Base-by-base conservation (phyloP, 352 stramenopile species). In the Pythium oligandrum region DNA sequence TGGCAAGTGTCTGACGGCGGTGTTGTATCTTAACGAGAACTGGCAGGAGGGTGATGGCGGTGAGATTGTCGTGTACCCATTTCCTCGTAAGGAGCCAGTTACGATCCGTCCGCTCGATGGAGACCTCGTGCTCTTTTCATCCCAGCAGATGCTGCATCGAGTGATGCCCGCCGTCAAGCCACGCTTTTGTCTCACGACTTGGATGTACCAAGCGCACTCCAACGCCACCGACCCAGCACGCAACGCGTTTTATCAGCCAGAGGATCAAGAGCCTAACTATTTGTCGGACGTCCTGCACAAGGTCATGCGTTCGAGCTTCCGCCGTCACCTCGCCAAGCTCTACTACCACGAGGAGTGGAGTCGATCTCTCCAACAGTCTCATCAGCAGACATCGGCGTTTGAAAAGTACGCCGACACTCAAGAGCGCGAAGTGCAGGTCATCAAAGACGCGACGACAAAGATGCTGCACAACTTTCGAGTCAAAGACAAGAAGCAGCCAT, bases 21-120 rank as follows among this genome's bases (percentile, higher is more conserved):
- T 96, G 46, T 53, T 95, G 10, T 96, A 95, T 59, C 66, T 96
- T 48, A 95, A 94, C 55, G 78, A 89, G 2, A 17, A 71, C 6
- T 96, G 86, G 86, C n/a, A 60, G 9, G 39, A 69, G 26, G 79
- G 70, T 35, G 71, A 96, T 51, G 82, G 83, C 37, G 86, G 84
- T 6, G 86, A 95, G 53, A 71, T 96, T 42, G 74, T 87, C 47
- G 64, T 96, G 38, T 90, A 86, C 35, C 84, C 86, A 3, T 96
- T 95, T 47, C 83, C 85, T 3, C 54, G 47, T 6, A 64, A 70
- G n/a, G 34, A 57, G 33, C 71, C 64, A 2, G 57, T 86, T 4
- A 51, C 74, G 5, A 55, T 95, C 3, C 57, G 71, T 45, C 81
- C 84, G 10, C 61, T 70, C 4, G 78, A 86, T 39, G 80, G 82